phyloP scores from a whole-genome alignment of 108 stramenopile genomes.

The Nannochloropsis gaditana region DNA sequence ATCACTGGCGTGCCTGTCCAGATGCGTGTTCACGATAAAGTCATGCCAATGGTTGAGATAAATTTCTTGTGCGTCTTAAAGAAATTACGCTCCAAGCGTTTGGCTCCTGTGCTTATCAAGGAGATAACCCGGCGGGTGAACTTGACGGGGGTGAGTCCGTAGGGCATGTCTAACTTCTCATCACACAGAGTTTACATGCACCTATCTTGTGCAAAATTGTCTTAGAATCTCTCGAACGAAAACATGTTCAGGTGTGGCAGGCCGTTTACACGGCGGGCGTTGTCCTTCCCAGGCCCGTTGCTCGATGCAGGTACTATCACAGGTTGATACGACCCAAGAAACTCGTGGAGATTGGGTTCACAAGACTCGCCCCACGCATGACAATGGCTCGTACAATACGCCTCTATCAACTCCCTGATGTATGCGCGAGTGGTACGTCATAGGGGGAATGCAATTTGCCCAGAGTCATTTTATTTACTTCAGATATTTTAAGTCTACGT shows the following conservation, averaged over 20 bases:
- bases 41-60: constrained; percentile 75
- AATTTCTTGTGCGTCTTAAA: constrained; percentile 99
- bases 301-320: constrained; percentile 86
- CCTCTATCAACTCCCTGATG: constrained; percentile 71
- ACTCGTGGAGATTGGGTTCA: constrained; percentile 85
- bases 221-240: background rate
- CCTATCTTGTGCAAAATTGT: background rate
- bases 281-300: constrained; percentile 84
- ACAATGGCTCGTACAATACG: constrained; percentile 82
- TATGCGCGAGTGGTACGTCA: constrained; percentile 25
- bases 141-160: constrained; percentile 25
- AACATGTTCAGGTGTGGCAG: constrained; percentile 68
- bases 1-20: constrained; percentile 83
- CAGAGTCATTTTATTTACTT: no score
- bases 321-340: constrained; percentile 88
- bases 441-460: no score
- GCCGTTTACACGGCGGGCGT: constrained; percentile 98
- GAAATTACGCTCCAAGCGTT: constrained; percentile 85
- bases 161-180: background rate
- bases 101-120: constrained; percentile 98
- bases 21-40: constrained; percentile 40
- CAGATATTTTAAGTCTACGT: no score
- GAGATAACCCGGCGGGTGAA: constrained; percentile 97
- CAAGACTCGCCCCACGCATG: constrained; percentile 71
- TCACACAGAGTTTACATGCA: no score